A percentile compares a stretch with the other conserved stretches of the same genome.
phyloP scores from a whole-genome alignment of 305 asterid species.

The Fraxinus baroniana region DNA sequence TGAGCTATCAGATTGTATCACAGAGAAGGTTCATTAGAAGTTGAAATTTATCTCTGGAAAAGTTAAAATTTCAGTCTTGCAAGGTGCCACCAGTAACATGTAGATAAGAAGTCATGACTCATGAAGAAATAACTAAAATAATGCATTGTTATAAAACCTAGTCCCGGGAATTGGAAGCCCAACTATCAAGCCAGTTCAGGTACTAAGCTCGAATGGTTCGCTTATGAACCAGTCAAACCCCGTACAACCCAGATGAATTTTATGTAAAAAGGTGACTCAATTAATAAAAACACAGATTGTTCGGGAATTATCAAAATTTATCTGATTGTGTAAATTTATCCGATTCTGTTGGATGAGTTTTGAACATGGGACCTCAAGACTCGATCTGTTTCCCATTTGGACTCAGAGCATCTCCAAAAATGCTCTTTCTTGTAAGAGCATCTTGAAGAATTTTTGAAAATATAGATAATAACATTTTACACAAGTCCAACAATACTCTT shows the following conservation, averaged over 20 bases:
- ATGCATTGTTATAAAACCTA: neutral
- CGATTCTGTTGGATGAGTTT: neutral
- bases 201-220: neutral
- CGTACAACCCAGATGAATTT: neutral
- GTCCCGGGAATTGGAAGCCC: neutral
- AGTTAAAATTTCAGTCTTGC: neutral
- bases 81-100: neutral
- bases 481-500: neutral
- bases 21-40: neutral
- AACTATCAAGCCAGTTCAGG: neutral
- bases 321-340: neutral
- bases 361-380: neutral
- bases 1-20: neutral
- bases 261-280: neutral
- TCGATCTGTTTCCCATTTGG: neutral
- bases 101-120: neutral
- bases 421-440: neutral
- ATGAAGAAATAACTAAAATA: neutral
- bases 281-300: neutral
- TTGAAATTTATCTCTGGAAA: neutral
- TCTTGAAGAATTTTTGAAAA: neutral
- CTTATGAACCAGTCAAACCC: neutral
- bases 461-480: neutral
- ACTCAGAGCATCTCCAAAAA: neutral
- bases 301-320: neutral